phyloP scores from a whole-genome alignment of 192 early-diverging fungal species.

The Mortierella claussenii region DNA sequence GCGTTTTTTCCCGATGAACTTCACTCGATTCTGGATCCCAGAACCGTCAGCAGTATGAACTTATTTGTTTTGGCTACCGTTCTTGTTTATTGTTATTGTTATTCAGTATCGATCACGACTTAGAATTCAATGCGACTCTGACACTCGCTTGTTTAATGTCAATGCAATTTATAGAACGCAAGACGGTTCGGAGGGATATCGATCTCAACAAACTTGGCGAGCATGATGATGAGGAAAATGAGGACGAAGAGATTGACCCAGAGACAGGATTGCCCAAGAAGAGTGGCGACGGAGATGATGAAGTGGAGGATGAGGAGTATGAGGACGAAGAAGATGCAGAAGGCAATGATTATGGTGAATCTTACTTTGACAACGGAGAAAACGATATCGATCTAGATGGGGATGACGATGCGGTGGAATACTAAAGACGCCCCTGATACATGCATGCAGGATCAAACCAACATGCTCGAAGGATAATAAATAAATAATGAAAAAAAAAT shows the following conservation, averaged over 20 bases:
- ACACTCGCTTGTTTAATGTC: too few species aligned
- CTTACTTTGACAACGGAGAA: slow-evolving; percentile 45
- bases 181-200: slow-evolving; percentile 14
- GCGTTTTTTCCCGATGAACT: slow-evolving; percentile 49
- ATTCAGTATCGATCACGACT: too few species aligned
- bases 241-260: slow-evolving; percentile 28
- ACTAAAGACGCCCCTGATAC: too few species aligned
- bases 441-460: too few species aligned
- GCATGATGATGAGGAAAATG: slow-evolving; percentile 26
- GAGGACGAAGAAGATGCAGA: slow-evolving; percentile 46
- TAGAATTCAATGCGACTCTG: too few species aligned
- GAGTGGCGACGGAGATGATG: slow-evolving; percentile 33
- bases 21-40: slow-evolving; percentile 48
- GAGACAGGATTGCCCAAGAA: slow-evolving; percentile 39
- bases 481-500: too few species aligned
- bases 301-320: slow-evolving; percentile 26
- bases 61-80: neutral
- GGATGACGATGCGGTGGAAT: slow-evolving; percentile 28
- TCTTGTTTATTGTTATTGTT: neutral
- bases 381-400: slow-evolving; percentile 32
- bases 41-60: slow-evolving; percentile 42
- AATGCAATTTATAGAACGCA: slow-evolving; percentile 28
- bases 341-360: slow-evolving; percentile 29
- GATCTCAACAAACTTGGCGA: slow-evolving; percentile 31
- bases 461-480: too few species aligned